Base-by-base conservation (phyloP, 1,284 basidiomycete genomes). In the Leucoagaricus sp. region DNA sequence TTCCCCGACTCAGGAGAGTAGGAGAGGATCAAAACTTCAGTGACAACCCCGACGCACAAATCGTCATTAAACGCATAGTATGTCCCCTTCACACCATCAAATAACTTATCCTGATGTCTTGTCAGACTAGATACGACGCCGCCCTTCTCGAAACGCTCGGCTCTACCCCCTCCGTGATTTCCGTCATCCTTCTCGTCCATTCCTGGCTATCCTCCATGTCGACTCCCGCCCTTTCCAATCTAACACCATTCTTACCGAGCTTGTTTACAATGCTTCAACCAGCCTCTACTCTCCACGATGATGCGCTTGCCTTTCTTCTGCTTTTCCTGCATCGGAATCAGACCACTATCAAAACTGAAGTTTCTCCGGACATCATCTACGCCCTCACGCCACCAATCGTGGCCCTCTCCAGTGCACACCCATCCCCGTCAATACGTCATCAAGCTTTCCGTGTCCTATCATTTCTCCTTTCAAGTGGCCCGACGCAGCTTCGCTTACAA, bases 361-460 rank as follows among this genome's bases (percentile, higher is more conserved):
- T 83, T 13, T 65, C 79, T 3, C 68, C 74, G 2, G 80, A 84
- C 6, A 63, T 83, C 2, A 67, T 80, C 8, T 62, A 73, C 2
- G 77, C 83, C 2, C 72, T 89, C 1, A 74, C 74, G 40, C 71
- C 74, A 8, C 61, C 83, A 5, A 69, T 89, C 26, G 76, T 84
- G 0, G 69, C 77, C 4, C 63, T 90, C 38, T 82, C 86, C 5
- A 83, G 84, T 61, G 75, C 73, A 2, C 85, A 89, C 62, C 78
- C 84, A 1, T 81, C 89, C 56, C 69, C 85, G 4, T 64, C 74
- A 36, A 73, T 77, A 21, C 79, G 89, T 15, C 81, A 87, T 58
- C 74, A 85, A 54, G 72, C 77, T 7, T 85, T 87, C 66, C 82
- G 85, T 8, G 69, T 83, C 31, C 70, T 90, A 8, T 81, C 83